Evolutionary conservation across 352 stramenopile genomes (phyloP).

Genomic region (Phytophthora brassicae): DNA sequence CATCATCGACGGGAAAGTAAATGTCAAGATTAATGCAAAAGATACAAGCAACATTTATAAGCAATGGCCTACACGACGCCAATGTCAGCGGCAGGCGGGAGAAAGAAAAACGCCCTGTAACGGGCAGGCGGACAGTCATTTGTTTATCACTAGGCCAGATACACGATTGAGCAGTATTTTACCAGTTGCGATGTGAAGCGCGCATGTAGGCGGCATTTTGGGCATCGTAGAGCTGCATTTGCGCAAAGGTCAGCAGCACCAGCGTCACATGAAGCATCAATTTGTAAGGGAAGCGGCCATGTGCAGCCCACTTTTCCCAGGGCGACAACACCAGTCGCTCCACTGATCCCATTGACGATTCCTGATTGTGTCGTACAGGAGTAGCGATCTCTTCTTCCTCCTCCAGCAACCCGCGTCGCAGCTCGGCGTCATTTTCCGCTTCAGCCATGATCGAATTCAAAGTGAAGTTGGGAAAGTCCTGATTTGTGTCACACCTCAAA

Average conservation of each 20-base stretch:
- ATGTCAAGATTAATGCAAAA: neutral
- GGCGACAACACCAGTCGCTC: conserved; percentile 75
- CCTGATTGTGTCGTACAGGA: neutral
- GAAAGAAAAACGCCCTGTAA: conserved; percentile 80
- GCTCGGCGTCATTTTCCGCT: conserved; percentile 20
- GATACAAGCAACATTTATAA: neutral
- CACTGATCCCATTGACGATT: conserved; percentile 40
- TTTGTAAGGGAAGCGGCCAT: conserved; percentile 86
- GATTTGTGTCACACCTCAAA: neutral
- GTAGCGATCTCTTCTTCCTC: neutral
- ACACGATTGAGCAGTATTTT: neutral
- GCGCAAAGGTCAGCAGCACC: conserved; percentile 63
- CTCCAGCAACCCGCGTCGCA: conserved; percentile 30
- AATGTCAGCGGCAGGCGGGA: conserved; percentile 57
- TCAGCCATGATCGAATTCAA: conserved; percentile 15
- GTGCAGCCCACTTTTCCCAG: conserved; percentile 73
- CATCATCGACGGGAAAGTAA: neutral
- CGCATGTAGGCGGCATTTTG: conserved; percentile 87
- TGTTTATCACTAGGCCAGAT: neutral
- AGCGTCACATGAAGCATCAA: conserved; percentile 77
- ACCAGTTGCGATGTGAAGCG: conserved; percentile 84
- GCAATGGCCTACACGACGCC: conserved; percentile 44
- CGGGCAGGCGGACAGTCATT: neutral
- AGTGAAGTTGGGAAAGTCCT: neutral
- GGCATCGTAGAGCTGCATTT: conserved; percentile 78